Base-by-base conservation (phyloP, 805 yeast genomes). In the Cyberlindnera saturnus region DNA sequence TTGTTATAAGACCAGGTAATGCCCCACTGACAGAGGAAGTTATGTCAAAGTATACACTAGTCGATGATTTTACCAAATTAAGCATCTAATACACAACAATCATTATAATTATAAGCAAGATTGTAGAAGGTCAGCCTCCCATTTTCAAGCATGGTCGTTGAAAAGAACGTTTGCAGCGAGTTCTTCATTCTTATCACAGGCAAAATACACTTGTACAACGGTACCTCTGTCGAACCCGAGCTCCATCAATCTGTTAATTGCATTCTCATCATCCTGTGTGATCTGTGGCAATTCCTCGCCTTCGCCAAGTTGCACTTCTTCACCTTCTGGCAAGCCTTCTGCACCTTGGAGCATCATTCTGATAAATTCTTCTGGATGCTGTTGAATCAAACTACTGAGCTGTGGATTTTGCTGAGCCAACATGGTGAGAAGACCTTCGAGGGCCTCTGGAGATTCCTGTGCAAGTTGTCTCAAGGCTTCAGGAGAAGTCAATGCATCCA, bases 141-240 rank as follows among this genome's bases (percentile, higher is more conserved):
- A 39, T 34, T 46, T 55, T 41, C 66, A 68, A 39, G 68, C 67
- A 41, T 75, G 77, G 47, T 76, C 82, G 58, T 74, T 75, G 59
- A 93, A 86, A 55, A 93, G 72, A 59, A 88, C 78, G 68, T 93
- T 93, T 18, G 98, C 99, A 35, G 99, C 89, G 57, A 87, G 77
- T 70, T 91, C 96, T 69, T 93, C 99, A 66, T 93, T 88, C 69
- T 89, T 91, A 59, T 93, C 99, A 66, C 99, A 93, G 34, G 98
- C 98, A 74, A 93, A 82, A 69, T 87, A 93, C 28, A 95, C 96
- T 69, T 90, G 96, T 47, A 89, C 79, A 36, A 86, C 99, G 44
- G 84, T 70, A 53, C 82, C 75, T 53, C 96, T 77, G 52, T 88
- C 96, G 57, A 93, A 93, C 0, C 99, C 99, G 51, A 93, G 73